Conservation (phyloP, 768 basidiomycete species). For the Gymnopilus dilepis region DNA sequence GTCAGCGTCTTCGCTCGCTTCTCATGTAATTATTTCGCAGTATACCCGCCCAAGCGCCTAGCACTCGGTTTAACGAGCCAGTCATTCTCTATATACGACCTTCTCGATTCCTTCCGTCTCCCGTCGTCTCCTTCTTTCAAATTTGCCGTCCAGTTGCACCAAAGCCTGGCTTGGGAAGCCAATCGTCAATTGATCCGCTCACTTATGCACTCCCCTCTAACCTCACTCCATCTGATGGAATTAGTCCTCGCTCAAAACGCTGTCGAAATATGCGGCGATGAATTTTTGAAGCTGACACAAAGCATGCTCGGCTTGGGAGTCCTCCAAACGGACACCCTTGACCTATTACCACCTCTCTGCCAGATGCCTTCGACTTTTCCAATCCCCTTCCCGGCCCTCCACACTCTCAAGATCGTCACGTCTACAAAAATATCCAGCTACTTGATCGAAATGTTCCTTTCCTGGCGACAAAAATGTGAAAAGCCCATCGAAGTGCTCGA, state of each 20-base stretch:
- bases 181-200: neutral
- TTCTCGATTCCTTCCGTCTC: neutral
- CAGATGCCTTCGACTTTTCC: neutral
- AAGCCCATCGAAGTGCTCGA: neutral
- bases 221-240: neutral
- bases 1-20: neutral
- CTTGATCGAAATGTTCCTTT: neutral
- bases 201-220: neutral
- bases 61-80: neutral
- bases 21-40: neutral
- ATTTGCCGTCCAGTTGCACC: neutral
- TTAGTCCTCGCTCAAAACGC: neutral
- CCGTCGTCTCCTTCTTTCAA: slow-evolving; percentile 7
- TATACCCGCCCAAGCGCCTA: neutral
- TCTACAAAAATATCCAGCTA: neutral
- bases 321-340: neutral
- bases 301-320: neutral
- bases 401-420: neutral
- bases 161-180: neutral
- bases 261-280: neutral
- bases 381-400: neutral
- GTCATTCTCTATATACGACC: neutral
- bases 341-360: neutral
- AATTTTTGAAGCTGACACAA: neutral
- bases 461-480: neutral